A percentile compares a stretch with the other conserved stretches of the same genome.
phyloP scores from a whole-genome alignment of 164 flowering plant species.

The Chimonanthus salicifolius region DNA sequence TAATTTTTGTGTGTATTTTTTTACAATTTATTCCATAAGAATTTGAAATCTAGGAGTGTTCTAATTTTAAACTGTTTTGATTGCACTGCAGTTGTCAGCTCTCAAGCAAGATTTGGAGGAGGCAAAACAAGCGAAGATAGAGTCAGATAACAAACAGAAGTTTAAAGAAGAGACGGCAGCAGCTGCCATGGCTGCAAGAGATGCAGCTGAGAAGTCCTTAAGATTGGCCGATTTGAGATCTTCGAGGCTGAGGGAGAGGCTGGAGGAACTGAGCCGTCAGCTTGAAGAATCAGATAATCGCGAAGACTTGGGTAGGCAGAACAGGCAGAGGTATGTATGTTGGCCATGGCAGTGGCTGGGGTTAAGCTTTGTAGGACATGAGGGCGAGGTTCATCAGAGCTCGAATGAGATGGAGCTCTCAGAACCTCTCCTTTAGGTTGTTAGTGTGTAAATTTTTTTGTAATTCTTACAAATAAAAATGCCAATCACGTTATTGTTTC shows the following conservation, averaged over 20 bases:
- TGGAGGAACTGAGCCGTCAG: slow-evolving; percentile 82
- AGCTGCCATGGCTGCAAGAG: slow-evolving; percentile 96
- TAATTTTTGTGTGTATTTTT: too few relatives aligned
- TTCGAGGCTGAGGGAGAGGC: slow-evolving; percentile 71
- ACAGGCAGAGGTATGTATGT: slow-evolving; percentile 61
- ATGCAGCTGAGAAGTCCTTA: slow-evolving; percentile 90
- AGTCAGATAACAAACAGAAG: slow-evolving; percentile 75
- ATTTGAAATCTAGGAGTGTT: background rate
- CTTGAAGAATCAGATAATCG: slow-evolving; percentile 67
- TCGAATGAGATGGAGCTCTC: slow-evolving; percentile 98
- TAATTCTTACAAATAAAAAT: background rate
- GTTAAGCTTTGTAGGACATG: slow-evolving; percentile 60
- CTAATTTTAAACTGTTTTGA: slow-evolving; percentile 1
- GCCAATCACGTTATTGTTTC: background rate
- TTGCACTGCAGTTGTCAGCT: slow-evolving; percentile 53
- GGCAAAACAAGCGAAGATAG: slow-evolving; percentile 61
- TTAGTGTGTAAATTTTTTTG: background rate
- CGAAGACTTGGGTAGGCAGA: slow-evolving; percentile 35
- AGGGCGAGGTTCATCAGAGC: slow-evolving; percentile 31
- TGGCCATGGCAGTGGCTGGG: slow-evolving; percentile 99
- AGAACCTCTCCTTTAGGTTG: slow-evolving; percentile 70
- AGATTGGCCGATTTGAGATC: slow-evolving; percentile 78
- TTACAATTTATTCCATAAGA: background rate
- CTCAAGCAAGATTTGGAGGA: slow-evolving; percentile 74
- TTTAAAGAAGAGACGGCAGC: slow-evolving; percentile 91